Conservation (phyloP, 2,329 filamentous ascomycete genomes). For the Fusarium sp. region DNA sequence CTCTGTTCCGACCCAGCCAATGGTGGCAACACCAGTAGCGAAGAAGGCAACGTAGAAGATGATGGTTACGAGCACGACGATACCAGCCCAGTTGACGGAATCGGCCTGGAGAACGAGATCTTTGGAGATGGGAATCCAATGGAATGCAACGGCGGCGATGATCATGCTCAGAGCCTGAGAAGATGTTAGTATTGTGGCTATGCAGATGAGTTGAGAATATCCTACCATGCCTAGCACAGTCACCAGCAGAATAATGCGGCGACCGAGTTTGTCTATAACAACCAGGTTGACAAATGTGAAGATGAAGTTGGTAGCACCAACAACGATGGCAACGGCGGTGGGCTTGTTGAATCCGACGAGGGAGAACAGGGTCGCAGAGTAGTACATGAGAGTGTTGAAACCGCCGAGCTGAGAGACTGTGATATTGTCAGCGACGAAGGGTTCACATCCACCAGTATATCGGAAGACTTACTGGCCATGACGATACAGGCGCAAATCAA, state of each 20-base stretch:
- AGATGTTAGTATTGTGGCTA: conserved; percentile 31
- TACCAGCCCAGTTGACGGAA: conserved; percentile 48
- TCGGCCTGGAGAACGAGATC: conserved; percentile 47
- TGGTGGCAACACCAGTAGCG: conserved; percentile 55
- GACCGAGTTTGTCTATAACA: conserved; percentile 55
- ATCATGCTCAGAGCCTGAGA: conserved; percentile 50
- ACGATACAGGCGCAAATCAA: conserved; percentile 56
- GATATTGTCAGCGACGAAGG: conserved; percentile 55
- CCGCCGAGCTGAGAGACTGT: conserved; percentile 61
- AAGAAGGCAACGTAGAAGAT: conserved; percentile 47
- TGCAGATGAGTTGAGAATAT: accelerated
- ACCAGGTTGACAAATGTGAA: conserved; percentile 59
- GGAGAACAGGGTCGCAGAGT: conserved; percentile 58
- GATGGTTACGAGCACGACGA: conserved; percentile 52
- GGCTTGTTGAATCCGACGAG: conserved; percentile 60
- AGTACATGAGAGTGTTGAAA: conserved; percentile 63
- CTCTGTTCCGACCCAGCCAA: conserved; percentile 57
- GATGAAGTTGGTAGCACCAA: conserved; percentile 58
- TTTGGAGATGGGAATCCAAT: conserved; percentile 55
- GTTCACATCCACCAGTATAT: conserved; percentile 54
- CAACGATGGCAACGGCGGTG: conserved; percentile 55
- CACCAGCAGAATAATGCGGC: conserved; percentile 54
- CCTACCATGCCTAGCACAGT: conserved; percentile 45
- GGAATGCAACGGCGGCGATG: conserved; percentile 52
- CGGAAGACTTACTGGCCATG: conserved; percentile 56